Conservation (phyloP, 495 filamentous ascomycete species). For the Podospora pseudoanserina region DNA sequence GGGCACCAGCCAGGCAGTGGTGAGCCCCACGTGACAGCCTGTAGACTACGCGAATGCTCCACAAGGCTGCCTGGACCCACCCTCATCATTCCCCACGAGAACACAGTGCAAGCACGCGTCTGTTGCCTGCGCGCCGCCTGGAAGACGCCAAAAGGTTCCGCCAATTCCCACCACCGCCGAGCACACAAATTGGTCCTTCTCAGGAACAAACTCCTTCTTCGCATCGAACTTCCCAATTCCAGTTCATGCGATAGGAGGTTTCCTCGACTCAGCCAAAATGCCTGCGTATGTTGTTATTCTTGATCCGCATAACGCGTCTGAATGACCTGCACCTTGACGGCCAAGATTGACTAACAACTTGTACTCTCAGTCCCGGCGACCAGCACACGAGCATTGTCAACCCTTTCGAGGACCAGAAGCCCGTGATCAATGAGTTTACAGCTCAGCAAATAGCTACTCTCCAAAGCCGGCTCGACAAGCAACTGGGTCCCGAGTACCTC, state of each 20-base stretch:
- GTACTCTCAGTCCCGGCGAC: slow-evolving; percentile 64
- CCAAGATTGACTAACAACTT: slow-evolving; percentile 24
- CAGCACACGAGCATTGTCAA: slow-evolving; percentile 65
- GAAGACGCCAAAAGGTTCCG: not conserved
- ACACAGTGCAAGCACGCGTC: not conserved
- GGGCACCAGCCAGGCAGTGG: too few species aligned
- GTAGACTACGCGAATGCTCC: slow-evolving; percentile 16
- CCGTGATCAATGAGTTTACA: slow-evolving; percentile 72
- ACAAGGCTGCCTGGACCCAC: not conserved
- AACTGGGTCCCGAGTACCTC: slow-evolving; percentile 96
- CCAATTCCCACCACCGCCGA: not conserved
- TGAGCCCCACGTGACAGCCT: slow-evolving; percentile 27
- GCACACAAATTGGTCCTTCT: not conserved
- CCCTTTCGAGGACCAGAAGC: slow-evolving; percentile 70
- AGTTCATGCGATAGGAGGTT: slow-evolving; percentile 8
- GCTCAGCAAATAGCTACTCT: slow-evolving; percentile 87
- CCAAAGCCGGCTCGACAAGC: slow-evolving; percentile 79
- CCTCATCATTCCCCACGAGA: slow-evolving; percentile 5
- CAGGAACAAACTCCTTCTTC: not conserved
- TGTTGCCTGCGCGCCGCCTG: not conserved
- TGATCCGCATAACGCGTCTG: not conserved
- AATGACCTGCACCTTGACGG: not conserved
- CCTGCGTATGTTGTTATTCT: slow-evolving; percentile 45
- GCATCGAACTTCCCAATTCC: not conserved
- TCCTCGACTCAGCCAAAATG: slow-evolving; percentile 26